Conservation (phyloP, 2,329 filamentous ascomycete genomes). For the Hymenoscyphus repandus region DNA sequence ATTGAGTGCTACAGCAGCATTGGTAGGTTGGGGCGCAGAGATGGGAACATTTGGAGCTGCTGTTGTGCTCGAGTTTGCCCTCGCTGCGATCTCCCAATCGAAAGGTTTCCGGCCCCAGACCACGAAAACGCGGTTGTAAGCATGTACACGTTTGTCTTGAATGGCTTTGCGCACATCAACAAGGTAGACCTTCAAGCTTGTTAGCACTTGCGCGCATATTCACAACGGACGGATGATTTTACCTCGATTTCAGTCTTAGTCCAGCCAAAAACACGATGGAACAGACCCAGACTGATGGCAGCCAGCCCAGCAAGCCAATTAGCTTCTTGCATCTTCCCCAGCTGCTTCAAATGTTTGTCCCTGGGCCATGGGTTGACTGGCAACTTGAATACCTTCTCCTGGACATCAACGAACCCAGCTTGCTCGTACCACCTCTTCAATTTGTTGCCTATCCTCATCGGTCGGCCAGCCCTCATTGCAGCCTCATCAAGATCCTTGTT, state of each 20-base stretch:
- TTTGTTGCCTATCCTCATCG: conserved; percentile 21
- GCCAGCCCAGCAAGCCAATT: conserved; percentile 25
- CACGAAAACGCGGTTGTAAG: conserved; percentile 27
- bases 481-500: conserved; percentile 17
- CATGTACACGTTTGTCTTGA: conserved; percentile 24
- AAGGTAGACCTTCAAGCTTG: conserved; percentile 20
- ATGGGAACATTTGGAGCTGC: too few species aligned
- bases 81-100: neutral
- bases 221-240: neutral
- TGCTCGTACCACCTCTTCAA: conserved; percentile 31
- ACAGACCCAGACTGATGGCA: conserved; percentile 25
- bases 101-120: conserved; percentile 27
- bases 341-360: conserved; percentile 22
- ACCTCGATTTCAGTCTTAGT: conserved; percentile 30
- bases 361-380: conserved; percentile 51
- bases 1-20: too few species aligned
- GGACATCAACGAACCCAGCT: conserved; percentile 51
- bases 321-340: conserved; percentile 24
- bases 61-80: neutral
- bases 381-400: conserved; percentile 47
- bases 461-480: conserved; percentile 18
- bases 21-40: too few species aligned
- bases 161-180: conserved; percentile 26
- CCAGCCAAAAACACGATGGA: conserved; percentile 26
- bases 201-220: neutral